Evolutionary conservation across 1,284 basidiomycete species (phyloP).

Genomic region (Entoloma clypeatum): DNA sequence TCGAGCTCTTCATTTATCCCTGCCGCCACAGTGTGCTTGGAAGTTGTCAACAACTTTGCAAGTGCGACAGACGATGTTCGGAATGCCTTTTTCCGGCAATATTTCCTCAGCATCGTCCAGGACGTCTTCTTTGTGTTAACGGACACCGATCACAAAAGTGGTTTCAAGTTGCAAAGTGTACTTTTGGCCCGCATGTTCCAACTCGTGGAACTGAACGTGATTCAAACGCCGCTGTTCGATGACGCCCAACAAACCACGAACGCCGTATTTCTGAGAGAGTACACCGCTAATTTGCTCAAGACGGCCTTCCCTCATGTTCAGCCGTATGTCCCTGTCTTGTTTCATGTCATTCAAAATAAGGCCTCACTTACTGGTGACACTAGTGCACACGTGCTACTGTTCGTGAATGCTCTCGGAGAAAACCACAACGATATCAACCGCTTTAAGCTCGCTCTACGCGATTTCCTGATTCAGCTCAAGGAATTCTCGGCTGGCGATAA

Average conservation of each 20-base stretch:
- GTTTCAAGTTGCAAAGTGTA: constrained; percentile 88
- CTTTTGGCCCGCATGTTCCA: constrained; percentile 94
- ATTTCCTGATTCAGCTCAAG: constrained; percentile 89
- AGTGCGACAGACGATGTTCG: constrained; percentile 71
- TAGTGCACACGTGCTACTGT: constrained; percentile 72
- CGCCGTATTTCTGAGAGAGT: constrained; percentile 81
- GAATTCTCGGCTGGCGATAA: constrained; percentile 78
- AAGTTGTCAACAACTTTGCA: constrained; percentile 96
- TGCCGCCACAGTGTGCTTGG: constrained; percentile 71
- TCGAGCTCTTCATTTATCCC: constrained; percentile 16
- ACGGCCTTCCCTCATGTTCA: constrained; percentile 91
- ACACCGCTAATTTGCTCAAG: constrained; percentile 83
- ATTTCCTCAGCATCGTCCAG: constrained; percentile 90
- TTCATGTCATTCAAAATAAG: constrained; percentile 7
- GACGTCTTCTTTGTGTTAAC: constrained; percentile 98
- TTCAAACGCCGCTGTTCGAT: constrained; percentile 87
- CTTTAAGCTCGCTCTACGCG: constrained; percentile 94
- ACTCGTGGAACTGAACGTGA: constrained; percentile 81
- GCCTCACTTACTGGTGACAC: constrained; percentile 1
- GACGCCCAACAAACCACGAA: constrained; percentile 77
- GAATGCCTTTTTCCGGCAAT: constrained; percentile 74
- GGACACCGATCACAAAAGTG: constrained; percentile 98
- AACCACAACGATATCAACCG: constrained; percentile 86
- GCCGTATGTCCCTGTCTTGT: constrained; percentile 46
- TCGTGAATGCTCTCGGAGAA: constrained; percentile 82